Conservation (phyloP, 2,329 filamentous ascomycete genomes). For the Cladosporium sp. region DNA sequence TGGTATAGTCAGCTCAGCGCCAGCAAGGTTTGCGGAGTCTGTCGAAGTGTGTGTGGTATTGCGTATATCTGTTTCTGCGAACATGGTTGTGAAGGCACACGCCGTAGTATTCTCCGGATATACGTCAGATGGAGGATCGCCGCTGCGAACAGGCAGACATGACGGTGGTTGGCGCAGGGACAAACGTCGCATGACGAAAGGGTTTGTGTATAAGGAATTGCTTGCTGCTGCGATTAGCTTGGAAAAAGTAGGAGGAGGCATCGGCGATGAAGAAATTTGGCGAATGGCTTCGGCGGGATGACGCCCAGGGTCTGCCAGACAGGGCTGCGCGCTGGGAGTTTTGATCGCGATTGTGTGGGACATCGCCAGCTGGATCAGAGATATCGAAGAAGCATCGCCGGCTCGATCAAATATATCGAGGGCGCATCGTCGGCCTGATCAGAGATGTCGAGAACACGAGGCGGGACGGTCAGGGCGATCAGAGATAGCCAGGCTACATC, state of each 20-base stretch:
- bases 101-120: no score
- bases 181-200: neutral
- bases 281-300: neutral
- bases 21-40: no score
- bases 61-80: no score
- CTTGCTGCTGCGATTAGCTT: neutral
- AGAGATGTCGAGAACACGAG: neutral
- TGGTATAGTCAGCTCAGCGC: neutral
- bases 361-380: neutral
- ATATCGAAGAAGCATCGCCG: neutral
- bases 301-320: neutral
- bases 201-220: neutral
- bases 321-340: neutral
- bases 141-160: neutral
- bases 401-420: neutral
- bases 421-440: neutral
- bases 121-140: neutral
- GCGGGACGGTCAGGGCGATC: neutral
- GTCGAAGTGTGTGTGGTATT: no score
- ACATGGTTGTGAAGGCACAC: no score
- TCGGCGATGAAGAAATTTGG: neutral
- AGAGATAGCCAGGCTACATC: conserved; percentile 1
- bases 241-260: neutral
- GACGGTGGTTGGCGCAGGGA: neutral
- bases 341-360: neutral